Evolutionary conservation across 2,329 filamentous ascomycete species (phyloP), one percentile per base, ranked within the genome.

Genomic region (Aspergillus terreus): DNA sequence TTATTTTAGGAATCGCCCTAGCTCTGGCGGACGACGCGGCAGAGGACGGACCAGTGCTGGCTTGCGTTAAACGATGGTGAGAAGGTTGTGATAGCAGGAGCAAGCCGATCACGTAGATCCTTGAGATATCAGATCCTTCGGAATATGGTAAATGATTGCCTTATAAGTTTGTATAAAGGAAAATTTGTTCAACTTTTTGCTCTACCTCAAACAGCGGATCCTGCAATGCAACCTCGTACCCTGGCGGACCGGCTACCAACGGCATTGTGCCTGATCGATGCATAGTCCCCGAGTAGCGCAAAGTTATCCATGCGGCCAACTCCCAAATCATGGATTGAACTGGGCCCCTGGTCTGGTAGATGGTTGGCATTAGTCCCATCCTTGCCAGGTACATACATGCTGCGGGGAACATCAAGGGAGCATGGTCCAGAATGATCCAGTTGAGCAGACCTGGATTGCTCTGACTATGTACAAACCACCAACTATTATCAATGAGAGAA

Each of bases 191-290:
- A 32, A 21, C 36, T 38, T 51, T 45, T 53, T 50, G 46, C 38
- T 57, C 47, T 53, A 51, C 49, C 19, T 44, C 48, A 53, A 47
- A 49, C 50, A n/a, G 38, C 45, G 23, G 25, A 47, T 47, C 27
- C 48, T 57, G 55, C 50, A 56, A 56, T 56, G 51, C 54, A 50
- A 56, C 54, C 25, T 50, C 38, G 54, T 49, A 40, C 41, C 54
- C 46, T 54, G 48, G 45, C 27, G 11, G 15, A 36, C 44, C 55
- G 55, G 55, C 36, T 57, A 57, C 44, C 49, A 49, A 38, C 55
- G 55, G 55, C 32, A 36, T 35, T 47, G 33, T 46, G 36, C 45
- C 40, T 50, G 44, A 38, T 35, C 49, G 27, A 46, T 52, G 42
- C 52, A 52, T 49, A 40, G 47, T 38, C 46, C 47, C 40, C 48